A percentile compares a stretch with the other conserved stretches of the same genome.
Evolutionary conservation across 148 eudicot genomes (phyloP).

Genomic region (Rhododendron ovatum): DNA sequence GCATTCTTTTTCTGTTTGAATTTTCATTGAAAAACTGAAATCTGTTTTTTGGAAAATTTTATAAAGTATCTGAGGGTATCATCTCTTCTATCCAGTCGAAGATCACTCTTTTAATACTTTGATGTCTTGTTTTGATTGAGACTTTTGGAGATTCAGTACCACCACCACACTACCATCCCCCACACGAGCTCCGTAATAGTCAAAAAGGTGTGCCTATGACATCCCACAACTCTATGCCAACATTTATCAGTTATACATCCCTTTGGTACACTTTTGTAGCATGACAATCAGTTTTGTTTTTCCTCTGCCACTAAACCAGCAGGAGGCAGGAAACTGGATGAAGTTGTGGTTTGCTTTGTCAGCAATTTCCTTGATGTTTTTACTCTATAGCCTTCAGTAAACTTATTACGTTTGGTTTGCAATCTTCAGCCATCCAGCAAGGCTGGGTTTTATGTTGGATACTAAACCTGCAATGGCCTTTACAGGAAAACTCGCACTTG

Average conservation of each 20-base stretch:
- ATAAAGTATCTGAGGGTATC: not conserved
- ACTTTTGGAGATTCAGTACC: not conserved
- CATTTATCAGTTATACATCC: not conserved
- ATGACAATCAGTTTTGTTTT: not conserved
- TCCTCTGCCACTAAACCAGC: not conserved
- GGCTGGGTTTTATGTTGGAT: not conserved
- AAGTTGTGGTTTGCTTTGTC: not conserved
- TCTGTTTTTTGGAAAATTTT: not conserved
- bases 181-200: not conserved
- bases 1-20: not conserved
- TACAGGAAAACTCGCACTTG: constrained; percentile 95
- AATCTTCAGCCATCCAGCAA: not conserved
- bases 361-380: not conserved
- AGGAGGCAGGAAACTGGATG: not conserved
- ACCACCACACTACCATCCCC: not conserved
- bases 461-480: constrained; percentile 7
- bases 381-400: not conserved
- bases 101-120: not conserved
- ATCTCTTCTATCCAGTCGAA: not conserved
- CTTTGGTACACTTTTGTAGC: not conserved
- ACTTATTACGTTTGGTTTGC: not conserved
- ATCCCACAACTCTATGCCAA: not conserved
- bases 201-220: not conserved
- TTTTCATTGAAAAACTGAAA: too few species aligned
- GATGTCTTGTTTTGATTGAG: not conserved